phyloP scores from a whole-genome alignment of 2,329 filamentous ascomycete genomes.

The Diaporthe batatas region DNA sequence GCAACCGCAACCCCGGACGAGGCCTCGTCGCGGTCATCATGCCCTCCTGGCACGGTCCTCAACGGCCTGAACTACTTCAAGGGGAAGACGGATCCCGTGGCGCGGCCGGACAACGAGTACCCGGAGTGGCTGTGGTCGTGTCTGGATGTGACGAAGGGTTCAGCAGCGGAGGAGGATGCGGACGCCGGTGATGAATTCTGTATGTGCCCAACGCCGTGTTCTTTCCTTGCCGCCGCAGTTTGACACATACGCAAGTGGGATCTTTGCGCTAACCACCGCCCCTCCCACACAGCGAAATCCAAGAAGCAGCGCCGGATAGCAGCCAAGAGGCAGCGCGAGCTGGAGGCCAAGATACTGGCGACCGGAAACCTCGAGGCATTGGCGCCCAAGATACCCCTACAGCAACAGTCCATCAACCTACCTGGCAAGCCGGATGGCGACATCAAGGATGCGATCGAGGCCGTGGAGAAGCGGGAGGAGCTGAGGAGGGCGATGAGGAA shows the following conservation, averaged over 20 bases:
- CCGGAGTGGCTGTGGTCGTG: constrained; percentile 85
- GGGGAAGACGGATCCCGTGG: constrained; percentile 78
- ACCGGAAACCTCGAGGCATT: constrained; percentile 76
- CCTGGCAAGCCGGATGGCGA: constrained; percentile 63
- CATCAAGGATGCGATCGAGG: constrained; percentile 60
- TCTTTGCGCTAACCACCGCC: background rate
- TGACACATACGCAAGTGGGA: background rate
- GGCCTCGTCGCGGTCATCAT: constrained; percentile 59
- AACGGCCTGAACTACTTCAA: constrained; percentile 84
- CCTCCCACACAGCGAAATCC: constrained; percentile 75
- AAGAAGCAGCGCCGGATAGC: constrained; percentile 83
- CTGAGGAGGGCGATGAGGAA: constrained; percentile 79
- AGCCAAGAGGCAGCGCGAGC: constrained; percentile 70
- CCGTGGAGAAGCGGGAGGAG: constrained; percentile 67
- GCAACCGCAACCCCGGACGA: constrained; percentile 45
- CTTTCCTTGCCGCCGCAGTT: constrained; percentile 11
- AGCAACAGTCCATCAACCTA: constrained; percentile 83
- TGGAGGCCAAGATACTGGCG: constrained; percentile 72
- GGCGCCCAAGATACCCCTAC: constrained; percentile 78
- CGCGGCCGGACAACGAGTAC: constrained; percentile 80
- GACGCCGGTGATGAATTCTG: constrained; percentile 82
- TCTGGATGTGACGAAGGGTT: constrained; percentile 72
- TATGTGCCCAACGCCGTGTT: constrained; percentile 61
- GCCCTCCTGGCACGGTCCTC: constrained; percentile 77
- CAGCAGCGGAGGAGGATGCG: constrained; percentile 61